Evolutionary conservation across 176 grass and related monocot genomes (phyloP), one percentile per base, ranked within the genome.

Genomic region (Poa pratensis): DNA sequence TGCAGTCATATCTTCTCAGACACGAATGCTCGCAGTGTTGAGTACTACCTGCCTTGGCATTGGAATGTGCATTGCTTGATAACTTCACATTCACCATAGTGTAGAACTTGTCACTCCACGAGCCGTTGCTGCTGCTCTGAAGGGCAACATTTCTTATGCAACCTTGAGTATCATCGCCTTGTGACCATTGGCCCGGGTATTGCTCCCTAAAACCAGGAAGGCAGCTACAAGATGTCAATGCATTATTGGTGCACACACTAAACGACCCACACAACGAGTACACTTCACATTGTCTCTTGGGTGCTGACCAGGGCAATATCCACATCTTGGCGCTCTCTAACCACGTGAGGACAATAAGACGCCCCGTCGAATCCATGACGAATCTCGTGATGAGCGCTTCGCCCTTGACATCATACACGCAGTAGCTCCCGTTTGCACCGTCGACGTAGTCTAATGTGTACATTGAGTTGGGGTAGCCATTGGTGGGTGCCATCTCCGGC

Each of bases 201-300:
- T 78, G 51, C 84, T 79, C 78, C 13, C 52, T 71, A 64, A 86
- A 86, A 14, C 75, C 84, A 39, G 35, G 55, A 5, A 70, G 51
- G 78, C 75, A 79, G 40, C 75, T 78, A 66, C 84, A 86, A 18
- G 46, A 86, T n/a, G n/a, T n/a, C n/a, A 9, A 37, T 16, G 34
- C 37, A 49, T 86, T 79, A 23, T 79, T 37, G 32, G 35, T 59
- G 12, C 84, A 79, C 24, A 71, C 58, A 39, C 64, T 1, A 8
- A 86, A 86, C 5, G 74, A n/a, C 27, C 74, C 74, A 59, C 83
- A 78, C 5, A 85, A 37, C 11, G 28, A 58, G 17, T 85, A 78
- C 17, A 78, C 74, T n/a, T 37, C 42, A 17, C 83, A 85, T 0
- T 78, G 62, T 16, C 50, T 57, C 62, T 75, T 85, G 55, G 74